Conservation (phyloP, 495 filamentous ascomycete species). For the Podospora appendiculata region DNA sequence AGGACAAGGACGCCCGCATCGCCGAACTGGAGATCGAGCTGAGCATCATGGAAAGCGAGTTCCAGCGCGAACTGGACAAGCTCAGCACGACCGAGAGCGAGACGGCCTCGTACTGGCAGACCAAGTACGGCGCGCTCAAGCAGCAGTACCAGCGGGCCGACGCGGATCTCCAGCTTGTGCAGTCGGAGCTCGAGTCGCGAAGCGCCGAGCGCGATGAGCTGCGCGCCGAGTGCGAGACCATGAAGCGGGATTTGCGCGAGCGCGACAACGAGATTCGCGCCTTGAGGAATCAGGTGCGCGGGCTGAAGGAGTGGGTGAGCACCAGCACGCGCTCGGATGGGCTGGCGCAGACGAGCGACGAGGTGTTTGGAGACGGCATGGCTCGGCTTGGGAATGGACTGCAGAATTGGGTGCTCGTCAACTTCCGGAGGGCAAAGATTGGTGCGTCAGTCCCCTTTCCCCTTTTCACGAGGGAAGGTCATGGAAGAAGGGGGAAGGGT, state of each 20-base stretch:
- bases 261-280: conserved; percentile 36
- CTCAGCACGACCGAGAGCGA: conserved; percentile 36
- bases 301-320: conserved; percentile 50
- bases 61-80: conserved; percentile 36
- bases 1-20: conserved; percentile 35
- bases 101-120: conserved; percentile 40
- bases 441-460: conserved; percentile 23
- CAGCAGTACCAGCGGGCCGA: conserved; percentile 33
- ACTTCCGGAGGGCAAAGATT: conserved; percentile 45
- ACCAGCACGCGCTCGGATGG: conserved; percentile 37
- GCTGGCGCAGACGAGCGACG: conserved; percentile 40
- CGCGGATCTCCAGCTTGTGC: conserved; percentile 34
- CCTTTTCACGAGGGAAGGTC: neutral
- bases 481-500: neutral
- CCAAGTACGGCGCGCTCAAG: conserved; percentile 33
- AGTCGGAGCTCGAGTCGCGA: conserved; percentile 30
- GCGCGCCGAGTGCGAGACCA: conserved; percentile 31
- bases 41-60: conserved; percentile 34
- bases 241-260: conserved; percentile 25
- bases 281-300: conserved; percentile 39
- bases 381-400: conserved; percentile 43
- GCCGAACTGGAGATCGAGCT: conserved; percentile 37
- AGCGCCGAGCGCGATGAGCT: conserved; percentile 31
- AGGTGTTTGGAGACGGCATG: conserved; percentile 42
- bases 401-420: conserved; percentile 51